Percentiles rank a stretch among this genome's conserved stretches.
Evolutionary conservation across 345 rosid genomes (phyloP).

Genomic region (Melaleuca alternifolia): DNA sequence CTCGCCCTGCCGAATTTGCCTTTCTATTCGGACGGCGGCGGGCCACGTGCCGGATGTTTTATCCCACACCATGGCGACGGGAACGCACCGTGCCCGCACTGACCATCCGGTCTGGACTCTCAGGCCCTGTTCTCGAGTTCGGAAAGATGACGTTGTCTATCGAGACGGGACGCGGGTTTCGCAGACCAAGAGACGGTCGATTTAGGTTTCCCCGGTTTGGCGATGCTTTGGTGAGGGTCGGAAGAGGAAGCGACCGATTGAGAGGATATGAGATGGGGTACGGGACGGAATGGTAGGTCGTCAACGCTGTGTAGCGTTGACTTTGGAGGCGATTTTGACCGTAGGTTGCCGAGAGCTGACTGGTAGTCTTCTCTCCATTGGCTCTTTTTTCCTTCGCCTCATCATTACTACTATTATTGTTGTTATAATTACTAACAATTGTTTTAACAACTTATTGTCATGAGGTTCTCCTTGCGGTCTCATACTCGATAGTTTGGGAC

Average conservation of each 20-base stretch:
- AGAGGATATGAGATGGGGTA: neutral
- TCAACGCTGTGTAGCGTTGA: neutral
- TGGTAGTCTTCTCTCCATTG: neutral
- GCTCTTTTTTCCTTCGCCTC: neutral
- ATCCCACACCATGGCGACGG: neutral
- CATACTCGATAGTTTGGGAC: neutral
- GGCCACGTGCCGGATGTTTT: neutral
- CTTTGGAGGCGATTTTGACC: neutral
- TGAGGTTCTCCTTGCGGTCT: neutral
- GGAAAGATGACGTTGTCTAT: too few species aligned
- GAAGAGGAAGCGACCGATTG: too few species aligned
- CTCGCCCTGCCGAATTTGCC: neutral
- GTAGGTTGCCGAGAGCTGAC: neutral
- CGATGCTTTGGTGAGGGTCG: too few species aligned
- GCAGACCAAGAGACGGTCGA: too few species aligned
- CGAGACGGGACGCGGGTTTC: too few species aligned
- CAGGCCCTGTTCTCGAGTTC: neutral
- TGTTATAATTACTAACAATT: neutral
- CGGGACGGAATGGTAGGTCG: neutral
- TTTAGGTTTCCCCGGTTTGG: too few species aligned
- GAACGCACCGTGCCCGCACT: fast-evolving
- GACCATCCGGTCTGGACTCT: fast-evolving
- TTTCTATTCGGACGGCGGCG: neutral
- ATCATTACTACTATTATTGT: neutral
- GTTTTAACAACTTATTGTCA: too few species aligned